Conservation (phyloP, 345 rosid genomes). For the Kernera saxatilis region DNA sequence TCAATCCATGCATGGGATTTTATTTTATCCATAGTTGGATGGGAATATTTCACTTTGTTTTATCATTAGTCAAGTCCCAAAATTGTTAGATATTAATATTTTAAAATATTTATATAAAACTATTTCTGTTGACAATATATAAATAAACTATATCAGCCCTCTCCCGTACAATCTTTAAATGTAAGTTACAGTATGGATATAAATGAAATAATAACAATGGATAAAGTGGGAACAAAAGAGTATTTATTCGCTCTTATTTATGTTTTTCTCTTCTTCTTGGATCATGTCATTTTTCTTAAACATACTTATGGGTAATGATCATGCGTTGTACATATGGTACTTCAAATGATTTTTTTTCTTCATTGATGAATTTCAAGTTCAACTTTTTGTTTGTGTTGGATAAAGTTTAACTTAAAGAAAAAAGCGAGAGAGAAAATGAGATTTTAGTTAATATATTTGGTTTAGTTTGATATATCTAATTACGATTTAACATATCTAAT, state of each 20-base stretch:
- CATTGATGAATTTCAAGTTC: too few species aligned
- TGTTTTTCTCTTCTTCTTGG: not conserved
- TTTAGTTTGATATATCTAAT: too few species aligned
- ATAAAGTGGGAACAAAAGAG: not conserved
- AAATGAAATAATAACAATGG: not conserved
- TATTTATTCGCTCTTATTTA: not conserved
- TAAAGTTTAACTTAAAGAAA: too few species aligned
- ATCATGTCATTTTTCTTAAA: not conserved
- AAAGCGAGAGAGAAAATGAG: too few species aligned
- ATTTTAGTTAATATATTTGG: too few species aligned
- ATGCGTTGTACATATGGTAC: too few species aligned
- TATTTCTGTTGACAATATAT: too few species aligned
- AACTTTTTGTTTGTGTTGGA: too few species aligned
- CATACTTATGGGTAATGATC: not conserved
- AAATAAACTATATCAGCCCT: not conserved
- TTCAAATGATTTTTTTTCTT: too few species aligned
- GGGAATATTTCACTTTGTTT: constrained; percentile 14
- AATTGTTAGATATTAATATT: not conserved
- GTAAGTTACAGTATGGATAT: not conserved
- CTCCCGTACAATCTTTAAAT: not conserved
- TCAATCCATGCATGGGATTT: not conserved
- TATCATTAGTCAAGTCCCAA: not conserved
- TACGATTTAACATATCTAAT: too few species aligned
- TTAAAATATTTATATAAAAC: not conserved
- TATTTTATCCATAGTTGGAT: constrained; percentile 6